These are phyloP conservation scores for Azolla pinnata DNA, from an alignment of 75 land plant genomes.

Conservation along the genomic window DNA sequence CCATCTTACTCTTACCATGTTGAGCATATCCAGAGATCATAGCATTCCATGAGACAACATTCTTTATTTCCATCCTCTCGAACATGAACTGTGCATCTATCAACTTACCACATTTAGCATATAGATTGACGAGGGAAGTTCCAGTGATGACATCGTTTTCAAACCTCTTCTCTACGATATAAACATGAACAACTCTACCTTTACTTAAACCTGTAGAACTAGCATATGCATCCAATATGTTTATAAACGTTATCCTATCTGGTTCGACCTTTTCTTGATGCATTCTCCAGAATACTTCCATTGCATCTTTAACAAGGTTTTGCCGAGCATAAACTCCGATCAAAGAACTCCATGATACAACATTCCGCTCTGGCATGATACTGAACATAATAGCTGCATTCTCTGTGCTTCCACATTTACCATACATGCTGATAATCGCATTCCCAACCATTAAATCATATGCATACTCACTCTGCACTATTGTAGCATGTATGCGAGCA, in stretches of 20 bases:
- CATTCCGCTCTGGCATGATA: constrained; percentile 31
- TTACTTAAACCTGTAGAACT: constrained; percentile 4
- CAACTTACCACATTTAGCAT: constrained; percentile 61
- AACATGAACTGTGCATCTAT: constrained; percentile 40
- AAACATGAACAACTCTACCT: background rate
- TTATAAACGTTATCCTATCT: constrained; percentile 3
- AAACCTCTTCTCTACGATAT: background rate
- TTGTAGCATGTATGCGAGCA: constrained; percentile 3
- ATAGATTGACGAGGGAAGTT: constrained; percentile 49
- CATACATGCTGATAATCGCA: constrained; percentile 54
- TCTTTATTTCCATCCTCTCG: constrained; percentile 27
- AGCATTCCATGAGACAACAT: constrained; percentile 64
- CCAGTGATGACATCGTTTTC: constrained; percentile 4
- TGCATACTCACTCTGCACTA: constrained; percentile 1
- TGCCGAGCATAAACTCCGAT: constrained; percentile 60
- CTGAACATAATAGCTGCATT: constrained; percentile 45
- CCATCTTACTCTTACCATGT: constrained; percentile 44
- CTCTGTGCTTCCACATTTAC: constrained; percentile 42
- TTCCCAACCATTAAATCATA: constrained; percentile 36
- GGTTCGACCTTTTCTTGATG: constrained; percentile 13
- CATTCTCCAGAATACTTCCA: constrained; percentile 44
- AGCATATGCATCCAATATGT: constrained; percentile 4
- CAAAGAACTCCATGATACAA: constrained; percentile 61
- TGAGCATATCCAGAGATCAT: constrained; percentile 76
- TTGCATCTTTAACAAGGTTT: constrained; percentile 49